Evolutionary conservation across 768 basidiomycete genomes (phyloP), one percentile per base, ranked within the genome.

Genomic region (Mycena epipterygia): DNA sequence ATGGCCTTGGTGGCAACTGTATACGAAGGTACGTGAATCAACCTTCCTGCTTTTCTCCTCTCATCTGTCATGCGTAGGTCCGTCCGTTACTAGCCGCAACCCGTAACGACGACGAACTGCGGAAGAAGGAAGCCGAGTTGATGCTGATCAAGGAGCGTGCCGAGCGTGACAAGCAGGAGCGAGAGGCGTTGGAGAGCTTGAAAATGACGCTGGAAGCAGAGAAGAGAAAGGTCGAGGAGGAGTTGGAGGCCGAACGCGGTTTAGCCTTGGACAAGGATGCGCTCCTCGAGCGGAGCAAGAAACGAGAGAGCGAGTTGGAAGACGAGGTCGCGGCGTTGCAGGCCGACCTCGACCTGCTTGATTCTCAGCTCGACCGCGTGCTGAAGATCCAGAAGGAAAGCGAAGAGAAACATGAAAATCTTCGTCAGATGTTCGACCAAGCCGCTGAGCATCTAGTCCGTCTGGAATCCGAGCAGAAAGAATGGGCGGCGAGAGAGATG

Each of bases 1-100:
- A 60, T 99, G 98, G 98, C 96, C 97, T 1, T 99, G 98, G 98
- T 99, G 98, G 98, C 94, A 96, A 71, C 86, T 99, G 12, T 99
- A 97, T 78, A 96, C 96, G 3, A 97, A 97, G 85, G 95, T 90
- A 70, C 51, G 80, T 64, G 41, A 27, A 37, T n/a, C 63, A 17
- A 17, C 37, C 3, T 27, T 23, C 48, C 37, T 12, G 44, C 48
- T 21, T 14, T 7, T 52, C 27, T 57, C 64, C 6, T 72, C 58
- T 57, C 73, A 62, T 51, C 67, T 64, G 75, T 59, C 6, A 44
- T 64, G 17, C 17, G 25, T 64, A 94, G 93, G 91, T 99, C 23
- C 93, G 97, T 37, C 98, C 98, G 0, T 80, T 99, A 17, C 87
- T 99, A 33, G 95, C 95, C 25, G 97, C 97, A 0, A 97, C 97